These are phyloP conservation scores for Dioszegia crocea DNA, from an alignment of 768 basidiomycete genomes.

Conservation along the genomic window DNA sequence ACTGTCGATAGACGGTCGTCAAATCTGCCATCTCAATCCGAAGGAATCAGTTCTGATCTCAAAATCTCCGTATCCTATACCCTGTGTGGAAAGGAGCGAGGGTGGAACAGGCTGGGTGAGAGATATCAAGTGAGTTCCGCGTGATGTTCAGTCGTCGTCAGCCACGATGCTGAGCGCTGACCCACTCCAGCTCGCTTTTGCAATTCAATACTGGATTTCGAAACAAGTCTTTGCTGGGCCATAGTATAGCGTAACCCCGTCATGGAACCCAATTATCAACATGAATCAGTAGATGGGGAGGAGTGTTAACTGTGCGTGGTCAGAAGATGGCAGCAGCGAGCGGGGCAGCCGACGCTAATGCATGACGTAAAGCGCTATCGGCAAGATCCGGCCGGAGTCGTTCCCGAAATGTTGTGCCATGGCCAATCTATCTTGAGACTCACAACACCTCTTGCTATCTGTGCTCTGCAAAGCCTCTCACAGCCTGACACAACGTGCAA, in stretches of 20 bases:
- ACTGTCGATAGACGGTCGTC: constrained; percentile 88
- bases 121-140: constrained; percentile 63
- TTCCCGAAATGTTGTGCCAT: no score
- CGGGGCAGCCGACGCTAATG: no score
- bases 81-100: constrained; percentile 66
- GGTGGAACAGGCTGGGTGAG: constrained; percentile 91
- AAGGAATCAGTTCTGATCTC: constrained; percentile 81
- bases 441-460: no score
- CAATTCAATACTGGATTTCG: constrained; percentile 91
- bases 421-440: no score
- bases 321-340: no score
- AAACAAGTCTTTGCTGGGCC: constrained; percentile 38
- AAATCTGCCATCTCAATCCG: constrained; percentile 72
- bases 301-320: no score
- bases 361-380: no score
- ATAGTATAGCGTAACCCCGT: constrained; percentile 12
- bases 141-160: background rate
- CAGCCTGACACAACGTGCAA: no score
- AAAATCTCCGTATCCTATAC: constrained; percentile 82
- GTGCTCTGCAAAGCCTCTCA: no score
- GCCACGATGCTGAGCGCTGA: constrained; percentile 2
- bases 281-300: no score
- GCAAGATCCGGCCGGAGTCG: no score
- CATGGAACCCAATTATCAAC: background rate
- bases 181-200: constrained; percentile 62